Evolutionary conservation across 192 early-diverging fungal genomes (phyloP).

Genomic region (Linnemannia schmuckeri): DNA sequence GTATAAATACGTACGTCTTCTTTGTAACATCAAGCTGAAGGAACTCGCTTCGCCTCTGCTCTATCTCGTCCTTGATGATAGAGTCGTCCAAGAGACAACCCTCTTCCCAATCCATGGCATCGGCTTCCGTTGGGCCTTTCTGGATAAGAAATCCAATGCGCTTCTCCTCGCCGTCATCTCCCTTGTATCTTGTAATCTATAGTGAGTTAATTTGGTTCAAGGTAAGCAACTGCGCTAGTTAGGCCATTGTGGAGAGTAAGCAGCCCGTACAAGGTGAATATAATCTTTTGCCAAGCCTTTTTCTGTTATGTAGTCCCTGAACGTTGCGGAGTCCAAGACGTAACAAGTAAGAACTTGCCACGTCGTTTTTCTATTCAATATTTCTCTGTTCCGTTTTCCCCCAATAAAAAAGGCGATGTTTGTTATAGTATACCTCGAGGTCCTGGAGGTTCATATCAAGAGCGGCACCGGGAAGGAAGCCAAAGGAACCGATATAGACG

Average conservation of each 20-base stretch:
- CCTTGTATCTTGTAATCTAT: slow-evolving; percentile 35
- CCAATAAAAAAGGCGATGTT: background rate
- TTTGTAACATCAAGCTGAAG: slow-evolving; percentile 21
- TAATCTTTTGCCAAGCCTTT: background rate
- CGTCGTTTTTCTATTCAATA: background rate
- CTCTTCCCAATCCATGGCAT: slow-evolving; percentile 40
- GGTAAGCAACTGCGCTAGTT: too few relatives aligned
- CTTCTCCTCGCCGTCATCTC: slow-evolving; percentile 28
- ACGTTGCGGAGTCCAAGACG: background rate
- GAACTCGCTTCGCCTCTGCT: slow-evolving; percentile 46
- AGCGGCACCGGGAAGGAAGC: slow-evolving; percentile 61
- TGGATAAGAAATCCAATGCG: slow-evolving; percentile 38
- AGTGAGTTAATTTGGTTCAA: background rate
- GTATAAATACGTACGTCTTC: slow-evolving; percentile 5
- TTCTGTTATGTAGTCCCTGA: background rate
- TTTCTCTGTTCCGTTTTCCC: too few relatives aligned
- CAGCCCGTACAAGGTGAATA: too few relatives aligned
- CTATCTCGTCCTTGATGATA: slow-evolving; percentile 55
- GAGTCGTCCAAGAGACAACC: slow-evolving; percentile 61
- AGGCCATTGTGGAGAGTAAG: too few relatives aligned
- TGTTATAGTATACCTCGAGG: slow-evolving; percentile 35
- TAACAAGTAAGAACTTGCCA: background rate
- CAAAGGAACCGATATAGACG: slow-evolving; percentile 62
- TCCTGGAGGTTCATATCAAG: slow-evolving; percentile 56
- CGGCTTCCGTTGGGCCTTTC: slow-evolving; percentile 24